Base-by-base conservation (phyloP, 108 stramenopile genomes). In the Conticribra guillardii region DNA sequence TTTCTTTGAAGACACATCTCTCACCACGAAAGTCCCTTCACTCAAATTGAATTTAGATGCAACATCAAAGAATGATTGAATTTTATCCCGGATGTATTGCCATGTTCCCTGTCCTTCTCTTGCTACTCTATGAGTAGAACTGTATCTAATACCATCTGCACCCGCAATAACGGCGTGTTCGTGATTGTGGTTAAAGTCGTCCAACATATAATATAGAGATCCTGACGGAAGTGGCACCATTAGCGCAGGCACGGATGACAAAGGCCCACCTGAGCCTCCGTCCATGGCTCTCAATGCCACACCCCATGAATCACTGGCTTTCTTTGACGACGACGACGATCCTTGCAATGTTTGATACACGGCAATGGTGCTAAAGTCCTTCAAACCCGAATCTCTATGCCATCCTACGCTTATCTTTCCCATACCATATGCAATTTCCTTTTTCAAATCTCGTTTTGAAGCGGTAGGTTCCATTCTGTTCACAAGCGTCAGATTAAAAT, bases 371-470 rank as follows among this genome's bases (percentile, higher is more conserved):
- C 75, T 79, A 19, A 69, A 91, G 60, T 87, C 82, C 54, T 89
- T 70, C 47, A 96, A 73, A 1, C 92, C 93, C 23, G 87, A 89
- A 67, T 96, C 96, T 45, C 90, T 89, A 59, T 96, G 96, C 96
- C 96, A 96, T 57, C 88, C 87, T 34, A 96, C 96, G 54, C 82
- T 79, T 14, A 88, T 84, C 54, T 85, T 85, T 4, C 82, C 82
- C 73, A 83, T 64, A 0, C 61, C 60, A 71, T 89, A 84, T 15
- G 58, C 54, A 8, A 44, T 53, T 26, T 89, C 88, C 27, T 80
- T 78, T 48, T 88, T 88, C 29, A 87, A 76, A 41, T 84, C 90
- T 18, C 73, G 54, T 29, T 78, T 74, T 0, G 9, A 3, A 24
- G 45, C 30, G 2, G 64, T 48, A 17, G 91, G 87, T 61, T 82